phyloP scores from a whole-genome alignment of 495 filamentous ascomycete genomes.

The Pseudevernia furfuracea region DNA sequence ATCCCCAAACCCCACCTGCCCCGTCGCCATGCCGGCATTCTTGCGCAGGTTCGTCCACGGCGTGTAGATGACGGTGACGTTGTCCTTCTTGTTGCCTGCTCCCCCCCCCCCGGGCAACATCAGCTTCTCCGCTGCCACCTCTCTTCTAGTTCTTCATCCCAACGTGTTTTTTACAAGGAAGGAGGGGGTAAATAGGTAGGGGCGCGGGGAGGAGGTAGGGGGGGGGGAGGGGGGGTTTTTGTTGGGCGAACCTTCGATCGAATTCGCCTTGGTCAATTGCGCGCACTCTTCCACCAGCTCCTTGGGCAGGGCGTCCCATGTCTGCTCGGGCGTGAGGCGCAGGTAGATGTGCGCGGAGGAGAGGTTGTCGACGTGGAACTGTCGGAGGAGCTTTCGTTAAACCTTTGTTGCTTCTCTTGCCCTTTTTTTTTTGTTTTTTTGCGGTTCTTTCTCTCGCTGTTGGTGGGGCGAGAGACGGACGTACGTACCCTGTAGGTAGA shows the following conservation, averaged over 20 bases:
- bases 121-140: no score
- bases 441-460: not conserved
- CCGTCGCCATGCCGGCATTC: constrained; percentile 89
- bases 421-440: no score
- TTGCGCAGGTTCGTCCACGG: constrained; percentile 97
- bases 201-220: not conserved
- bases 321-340: constrained; percentile 68
- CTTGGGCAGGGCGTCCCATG: constrained; percentile 74
- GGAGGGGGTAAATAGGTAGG: no score
- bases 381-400: no score
- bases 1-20: constrained; percentile 93
- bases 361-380: constrained; percentile 96
- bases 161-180: no score
- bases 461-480: not conserved
- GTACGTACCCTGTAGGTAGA: constrained; percentile 19
- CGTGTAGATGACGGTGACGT: constrained; percentile 91
- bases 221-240: no score
- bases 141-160: no score
- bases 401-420: no score
- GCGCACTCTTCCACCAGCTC: constrained; percentile 78
- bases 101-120: no score
- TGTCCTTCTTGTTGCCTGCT: constrained; percentile 94
- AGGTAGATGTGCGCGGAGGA: constrained; percentile 95
- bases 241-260: constrained; percentile 72
- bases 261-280: constrained; percentile 96